Percentiles rank a stretch among this genome's conserved stretches.
Conservation (phyloP, 495 filamentous ascomycete genomes). For the Elaphomyces granulatus region DNA sequence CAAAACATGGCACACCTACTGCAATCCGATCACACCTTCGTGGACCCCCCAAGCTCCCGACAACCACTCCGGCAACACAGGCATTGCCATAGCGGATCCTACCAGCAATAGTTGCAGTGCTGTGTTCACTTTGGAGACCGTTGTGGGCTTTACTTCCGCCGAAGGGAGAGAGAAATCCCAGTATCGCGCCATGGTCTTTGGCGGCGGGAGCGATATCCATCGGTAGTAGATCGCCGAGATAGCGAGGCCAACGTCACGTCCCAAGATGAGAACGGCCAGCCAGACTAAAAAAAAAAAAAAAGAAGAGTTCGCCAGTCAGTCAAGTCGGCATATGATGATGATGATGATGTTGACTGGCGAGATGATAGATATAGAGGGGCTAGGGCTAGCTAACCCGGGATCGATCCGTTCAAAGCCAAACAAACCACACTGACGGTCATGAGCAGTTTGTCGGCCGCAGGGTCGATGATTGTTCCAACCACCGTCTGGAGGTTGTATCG, state of each 20-base stretch:
- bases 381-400: constrained; percentile 47
- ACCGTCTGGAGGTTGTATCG: constrained; percentile 80
- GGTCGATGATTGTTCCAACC: constrained; percentile 90
- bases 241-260: constrained; percentile 75
- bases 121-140: constrained; percentile 83
- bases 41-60: constrained; percentile 36
- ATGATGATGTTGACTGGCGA: background rate
- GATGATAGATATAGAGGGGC: constrained; percentile 1
- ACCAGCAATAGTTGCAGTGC: constrained; percentile 66
- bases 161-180: constrained; percentile 94
- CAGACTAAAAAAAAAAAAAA: constrained; percentile 40
- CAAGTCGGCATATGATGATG: background rate
- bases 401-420: constrained; percentile 61
- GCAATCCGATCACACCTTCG: constrained; percentile 44
- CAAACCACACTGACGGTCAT: constrained; percentile 86
- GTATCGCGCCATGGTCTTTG: constrained; percentile 84
- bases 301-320: no score
- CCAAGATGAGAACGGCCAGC: constrained; percentile 77
- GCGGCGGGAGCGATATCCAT: constrained; percentile 82
- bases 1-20: constrained; percentile 41
- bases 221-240: constrained; percentile 87
- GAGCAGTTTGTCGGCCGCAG: constrained; percentile 88
- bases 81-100: constrained; percentile 59
- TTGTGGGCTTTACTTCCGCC: constrained; percentile 84
- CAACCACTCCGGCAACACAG: constrained; percentile 39